Evolutionary conservation across 208 protist genomes (phyloP).

Genomic region (Leishmania tarentolae): DNA sequence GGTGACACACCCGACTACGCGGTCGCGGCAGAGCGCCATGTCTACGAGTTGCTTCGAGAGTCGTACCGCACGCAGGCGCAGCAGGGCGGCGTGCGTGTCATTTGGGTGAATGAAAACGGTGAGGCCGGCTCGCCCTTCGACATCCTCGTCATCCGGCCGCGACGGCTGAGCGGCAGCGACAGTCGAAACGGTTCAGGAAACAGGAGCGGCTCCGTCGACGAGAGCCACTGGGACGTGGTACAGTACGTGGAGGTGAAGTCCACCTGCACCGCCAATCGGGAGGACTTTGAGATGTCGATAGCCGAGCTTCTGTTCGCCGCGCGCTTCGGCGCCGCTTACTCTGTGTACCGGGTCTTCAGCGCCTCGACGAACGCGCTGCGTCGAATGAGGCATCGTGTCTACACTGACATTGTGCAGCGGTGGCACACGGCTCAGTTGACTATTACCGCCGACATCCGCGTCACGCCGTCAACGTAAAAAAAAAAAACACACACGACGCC

Average conservation of each 20-base stretch:
- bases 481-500: background rate
- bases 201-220: background rate
- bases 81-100: constrained; percentile 41
- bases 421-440: constrained; percentile 70
- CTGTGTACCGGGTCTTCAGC: constrained; percentile 78
- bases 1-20: constrained; percentile 50
- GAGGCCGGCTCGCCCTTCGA: constrained; percentile 82
- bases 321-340: constrained; percentile 64
- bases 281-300: constrained; percentile 84
- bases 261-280: constrained; percentile 51
- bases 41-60: constrained; percentile 48
- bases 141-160: constrained; percentile 59
- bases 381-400: constrained; percentile 54
- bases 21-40: constrained; percentile 75
- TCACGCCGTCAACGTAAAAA: constrained; percentile 44
- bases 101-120: constrained; percentile 75
- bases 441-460: constrained; percentile 75
- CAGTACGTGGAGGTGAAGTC: constrained; percentile 85
- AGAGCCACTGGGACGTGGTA: constrained; percentile 40
- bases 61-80: constrained; percentile 35
- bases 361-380: constrained; percentile 54
- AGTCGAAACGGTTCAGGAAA: too few species aligned
- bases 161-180: constrained; percentile 1
- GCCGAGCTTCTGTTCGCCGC: constrained; percentile 83
- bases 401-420: constrained; percentile 58